Percentiles rank a stretch among this genome's conserved stretches.
Conservation (phyloP, 306 rosid genomes). For the Pachyrhizus erosus region DNA sequence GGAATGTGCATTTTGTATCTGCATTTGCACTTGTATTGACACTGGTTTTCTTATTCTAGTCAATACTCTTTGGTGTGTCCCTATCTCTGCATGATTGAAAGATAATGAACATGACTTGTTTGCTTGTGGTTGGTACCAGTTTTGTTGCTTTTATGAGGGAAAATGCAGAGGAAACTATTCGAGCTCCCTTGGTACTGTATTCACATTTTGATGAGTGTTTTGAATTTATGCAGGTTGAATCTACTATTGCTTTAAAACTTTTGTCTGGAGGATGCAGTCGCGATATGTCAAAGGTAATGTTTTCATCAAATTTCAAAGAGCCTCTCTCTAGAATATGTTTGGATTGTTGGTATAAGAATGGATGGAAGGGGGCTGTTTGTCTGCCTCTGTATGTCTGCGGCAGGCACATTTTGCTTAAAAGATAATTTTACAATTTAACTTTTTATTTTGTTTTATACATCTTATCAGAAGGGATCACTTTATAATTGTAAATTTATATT, state of each 20-base stretch:
- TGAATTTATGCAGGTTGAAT: constrained; percentile 72
- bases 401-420: constrained; percentile 7
- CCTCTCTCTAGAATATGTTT: constrained; percentile 29
- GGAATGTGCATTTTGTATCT: not conserved
- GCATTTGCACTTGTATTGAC: not conserved
- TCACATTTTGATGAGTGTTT: constrained; percentile 32
- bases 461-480: not conserved
- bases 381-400: not conserved
- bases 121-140: constrained; percentile 7
- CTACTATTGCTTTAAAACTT: constrained; percentile 67
- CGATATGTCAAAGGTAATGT: constrained; percentile 70
- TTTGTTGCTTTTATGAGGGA: constrained; percentile 25
- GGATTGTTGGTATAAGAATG: constrained; percentile 3
- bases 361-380: not conserved
- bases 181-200: constrained; percentile 27
- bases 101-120: not conserved
- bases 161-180: not conserved
- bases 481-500: not conserved
- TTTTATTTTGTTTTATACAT: not conserved
- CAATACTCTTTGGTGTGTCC: not conserved
- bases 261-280: constrained; percentile 69
- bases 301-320: constrained; percentile 43
- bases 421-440: not conserved
- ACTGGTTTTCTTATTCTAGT: constrained; percentile 19
- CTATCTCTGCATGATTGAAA: constrained; percentile 20